Conservation (phyloP, 169 alveolate genomes). For the Cryptosporidium xiaoi region DNA sequence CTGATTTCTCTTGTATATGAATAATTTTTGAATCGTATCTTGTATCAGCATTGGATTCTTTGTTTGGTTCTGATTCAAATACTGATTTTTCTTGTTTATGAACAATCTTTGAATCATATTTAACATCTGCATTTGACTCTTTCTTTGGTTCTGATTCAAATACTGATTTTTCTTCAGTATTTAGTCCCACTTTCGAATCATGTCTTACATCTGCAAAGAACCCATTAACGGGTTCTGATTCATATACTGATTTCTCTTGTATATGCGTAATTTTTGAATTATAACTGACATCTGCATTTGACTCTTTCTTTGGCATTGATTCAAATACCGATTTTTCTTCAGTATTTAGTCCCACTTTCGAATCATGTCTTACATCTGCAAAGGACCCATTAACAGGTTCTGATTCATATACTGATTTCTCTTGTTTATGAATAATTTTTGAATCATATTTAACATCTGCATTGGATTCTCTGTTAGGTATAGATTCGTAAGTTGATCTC, state of each 20-base stretch:
- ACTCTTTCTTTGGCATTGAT: background rate
- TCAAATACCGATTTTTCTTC: background rate
- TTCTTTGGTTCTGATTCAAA: conserved; percentile 24
- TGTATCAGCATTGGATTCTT: background rate
- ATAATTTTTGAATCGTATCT: background rate
- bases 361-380: conserved; percentile 4
- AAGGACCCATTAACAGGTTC: background rate
- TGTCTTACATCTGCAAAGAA: conserved; percentile 30
- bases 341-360: background rate
- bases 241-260: conserved; percentile 17
- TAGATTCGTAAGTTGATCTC: conserved; percentile 33
- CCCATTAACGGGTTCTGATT: background rate
- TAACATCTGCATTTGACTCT: conserved; percentile 21
- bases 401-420: conserved; percentile 21
- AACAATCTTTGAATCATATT: conserved; percentile 4
- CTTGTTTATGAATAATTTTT: conserved; percentile 6
- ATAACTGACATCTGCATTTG: conserved; percentile 4
- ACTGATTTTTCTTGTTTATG: background rate
- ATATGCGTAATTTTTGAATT: background rate
- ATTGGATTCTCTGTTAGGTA: background rate
- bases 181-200: conserved; percentile 6
- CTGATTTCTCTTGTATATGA: background rate
- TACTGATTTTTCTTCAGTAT: conserved; percentile 22
- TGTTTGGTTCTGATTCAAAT: conserved; percentile 16
- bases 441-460: conserved; percentile 45